Evolutionary conservation across 2,329 filamentous ascomycete species (phyloP).

Genomic region (Thelonectria olida): DNA sequence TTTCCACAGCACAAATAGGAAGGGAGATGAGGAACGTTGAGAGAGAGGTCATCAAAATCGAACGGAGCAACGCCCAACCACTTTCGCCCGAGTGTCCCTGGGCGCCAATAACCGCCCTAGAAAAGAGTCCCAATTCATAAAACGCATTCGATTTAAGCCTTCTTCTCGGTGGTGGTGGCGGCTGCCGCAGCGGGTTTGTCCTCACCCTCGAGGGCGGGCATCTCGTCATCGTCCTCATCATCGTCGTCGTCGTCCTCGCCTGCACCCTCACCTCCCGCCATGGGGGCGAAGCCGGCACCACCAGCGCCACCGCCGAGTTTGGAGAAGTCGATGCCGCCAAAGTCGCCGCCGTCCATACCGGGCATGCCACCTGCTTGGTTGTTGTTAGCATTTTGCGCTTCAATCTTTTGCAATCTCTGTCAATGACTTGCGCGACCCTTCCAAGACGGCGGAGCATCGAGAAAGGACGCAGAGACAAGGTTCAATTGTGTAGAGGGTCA

Average conservation of each 20-base stretch:
- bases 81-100: slow-evolving; percentile 31
- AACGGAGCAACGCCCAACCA: slow-evolving; percentile 38
- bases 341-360: slow-evolving; percentile 70
- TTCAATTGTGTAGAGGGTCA: slow-evolving; percentile 32
- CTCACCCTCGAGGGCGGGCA: slow-evolving; percentile 81
- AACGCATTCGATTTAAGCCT: slow-evolving; percentile 43
- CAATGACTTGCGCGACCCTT: background rate
- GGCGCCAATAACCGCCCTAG: slow-evolving; percentile 16
- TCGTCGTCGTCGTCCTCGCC: slow-evolving; percentile 60
- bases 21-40: slow-evolving; percentile 21
- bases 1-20: slow-evolving; percentile 36
- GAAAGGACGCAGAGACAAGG: background rate
- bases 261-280: slow-evolving; percentile 56
- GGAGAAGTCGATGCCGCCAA: slow-evolving; percentile 92
- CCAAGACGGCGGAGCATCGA: background rate
- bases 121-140: slow-evolving; percentile 22
- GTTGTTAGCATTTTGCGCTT: background rate
- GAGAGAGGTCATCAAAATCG: slow-evolving; percentile 33
- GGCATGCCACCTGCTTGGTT: slow-evolving; percentile 59
- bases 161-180: slow-evolving; percentile 51
- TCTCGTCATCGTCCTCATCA: slow-evolving; percentile 79
- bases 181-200: slow-evolving; percentile 44
- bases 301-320: slow-evolving; percentile 76
- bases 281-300: slow-evolving; percentile 68
- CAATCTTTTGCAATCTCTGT: slow-evolving; percentile 1